These are phyloP conservation scores for Sanghuangporus weigelae DNA, from an alignment of 1,284 basidiomycete species.

Conservation along the genomic window DNA sequence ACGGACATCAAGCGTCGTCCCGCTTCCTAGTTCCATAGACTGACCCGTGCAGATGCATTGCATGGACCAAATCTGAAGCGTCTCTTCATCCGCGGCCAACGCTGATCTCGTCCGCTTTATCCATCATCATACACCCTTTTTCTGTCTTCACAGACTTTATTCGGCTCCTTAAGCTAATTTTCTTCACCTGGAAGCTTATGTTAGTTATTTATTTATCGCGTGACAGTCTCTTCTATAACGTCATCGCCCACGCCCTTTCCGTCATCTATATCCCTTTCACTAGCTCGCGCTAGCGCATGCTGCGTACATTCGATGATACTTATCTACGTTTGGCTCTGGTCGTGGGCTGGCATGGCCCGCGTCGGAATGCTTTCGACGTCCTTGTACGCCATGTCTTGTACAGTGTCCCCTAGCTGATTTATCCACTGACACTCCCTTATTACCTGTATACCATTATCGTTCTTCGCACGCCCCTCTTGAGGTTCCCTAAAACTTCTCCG, in stretches of 20 bases:
- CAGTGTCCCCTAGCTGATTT: background rate
- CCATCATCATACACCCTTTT: background rate
- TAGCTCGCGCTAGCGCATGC: background rate
- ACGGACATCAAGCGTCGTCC: constrained; percentile 13
- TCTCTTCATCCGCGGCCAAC: no score
- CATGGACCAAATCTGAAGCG: no score
- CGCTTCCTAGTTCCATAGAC: background rate
- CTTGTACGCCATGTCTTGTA: constrained; percentile 1
- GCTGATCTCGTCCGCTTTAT: background rate
- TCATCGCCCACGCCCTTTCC: background rate
- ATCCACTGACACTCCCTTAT: background rate
- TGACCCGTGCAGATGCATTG: background rate
- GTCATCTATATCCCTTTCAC: background rate
- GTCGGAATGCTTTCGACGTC: background rate
- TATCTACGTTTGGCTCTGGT: background rate
- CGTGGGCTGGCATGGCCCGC: background rate
- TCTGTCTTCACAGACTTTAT: background rate
- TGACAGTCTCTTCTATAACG: background rate
- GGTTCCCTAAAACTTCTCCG: background rate
- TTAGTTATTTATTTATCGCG: constrained; percentile 1
- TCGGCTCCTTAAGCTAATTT: background rate
- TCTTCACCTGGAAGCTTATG: background rate
- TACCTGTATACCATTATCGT: background rate
- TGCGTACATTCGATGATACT: background rate
- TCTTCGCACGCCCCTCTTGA: background rate